phyloP scores from a whole-genome alignment of 371 early-diverging fungal genomes.

The Zychaea mexicana region DNA sequence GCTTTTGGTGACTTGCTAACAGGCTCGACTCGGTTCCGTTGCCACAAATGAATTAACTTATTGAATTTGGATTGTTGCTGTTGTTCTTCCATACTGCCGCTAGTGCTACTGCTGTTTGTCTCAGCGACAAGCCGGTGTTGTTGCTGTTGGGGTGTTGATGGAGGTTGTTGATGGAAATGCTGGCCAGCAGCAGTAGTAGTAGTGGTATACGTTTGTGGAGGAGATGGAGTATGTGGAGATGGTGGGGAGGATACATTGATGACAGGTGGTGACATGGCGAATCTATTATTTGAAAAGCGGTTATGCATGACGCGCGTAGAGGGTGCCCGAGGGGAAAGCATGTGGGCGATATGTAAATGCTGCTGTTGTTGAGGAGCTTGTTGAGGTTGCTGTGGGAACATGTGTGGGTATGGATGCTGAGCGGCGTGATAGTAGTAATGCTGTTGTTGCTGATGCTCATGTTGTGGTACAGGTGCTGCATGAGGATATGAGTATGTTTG shows the following conservation, averaged over 20 bases:
- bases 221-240: background rate
- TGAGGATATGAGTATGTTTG: background rate
- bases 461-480: background rate
- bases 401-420: slow-evolving; percentile 7
- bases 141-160: too few relatives aligned
- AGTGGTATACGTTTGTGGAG: too few relatives aligned
- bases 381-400: slow-evolving; percentile 5
- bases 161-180: too few relatives aligned
- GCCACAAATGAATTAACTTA: slow-evolving; percentile 20
- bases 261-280: background rate
- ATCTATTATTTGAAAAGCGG: background rate
- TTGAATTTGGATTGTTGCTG: slow-evolving; percentile 16
- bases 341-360: slow-evolving; percentile 12
- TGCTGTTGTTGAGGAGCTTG: slow-evolving; percentile 13
- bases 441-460: background rate
- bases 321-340: slow-evolving; percentile 21
- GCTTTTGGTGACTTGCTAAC: slow-evolving; percentile 11
- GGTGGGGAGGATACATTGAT: background rate
- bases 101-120: background rate
- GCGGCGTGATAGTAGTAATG: slow-evolving; percentile 4
- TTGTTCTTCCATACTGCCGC: too few relatives aligned
- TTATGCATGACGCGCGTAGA: background rate
- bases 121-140: background rate
- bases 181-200: too few relatives aligned
- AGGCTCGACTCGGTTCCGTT: slow-evolving; percentile 16